Base-by-base conservation (phyloP, 371 early-diverging fungal genomes). In the Racocetra persica region DNA sequence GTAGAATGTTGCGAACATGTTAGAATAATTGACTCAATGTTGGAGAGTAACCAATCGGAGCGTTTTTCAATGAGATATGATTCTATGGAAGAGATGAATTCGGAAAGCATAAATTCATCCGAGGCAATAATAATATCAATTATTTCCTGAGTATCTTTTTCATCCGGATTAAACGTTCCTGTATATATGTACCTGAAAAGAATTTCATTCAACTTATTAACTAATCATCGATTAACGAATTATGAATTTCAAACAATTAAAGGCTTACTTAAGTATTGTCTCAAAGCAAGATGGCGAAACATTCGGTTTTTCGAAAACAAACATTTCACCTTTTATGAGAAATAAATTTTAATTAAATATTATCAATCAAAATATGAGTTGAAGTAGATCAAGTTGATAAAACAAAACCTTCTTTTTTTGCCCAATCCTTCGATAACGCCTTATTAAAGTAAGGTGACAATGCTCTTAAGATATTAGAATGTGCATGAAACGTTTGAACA, bases 251-350 rank as follows among this genome's bases (percentile, higher is more conserved):
- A 45, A 45, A 45, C 10, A 45, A 41, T 41, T 41, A 45, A 38
- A 45, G 5, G 18, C 77, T 20, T 77, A 73, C 55, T 26, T 55
- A 26, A 73, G 13, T 24, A 73, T 73, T 7, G 26, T 18, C 14
- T 55, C 32, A 73, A 73, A 73, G 52, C 49, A 24, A 14, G 49
- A 49, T 28, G 73, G 73, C 18, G 26, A 51, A n/a, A 73, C 28
- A 54, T 73, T 73, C 24, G 73, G 73, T 54, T 73, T 73, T 28
- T 73, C 73, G 3, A 73, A 51, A 51, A 73, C n/a, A 51, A 54
- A 52, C 13, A 16, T 24, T 6, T 36, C 41, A 26, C 24, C 20
- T 75, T 75, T 51, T 32, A 32, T 32, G 32, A 32, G 32, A 32
- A 32, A 4, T 32, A 32, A 32, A 32, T 32, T 32, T 16, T 38